Evolutionary conservation across 345 rosid genomes (phyloP), one percentile per base, ranked within the genome.

Genomic region (Syzygium aromaticum): DNA sequence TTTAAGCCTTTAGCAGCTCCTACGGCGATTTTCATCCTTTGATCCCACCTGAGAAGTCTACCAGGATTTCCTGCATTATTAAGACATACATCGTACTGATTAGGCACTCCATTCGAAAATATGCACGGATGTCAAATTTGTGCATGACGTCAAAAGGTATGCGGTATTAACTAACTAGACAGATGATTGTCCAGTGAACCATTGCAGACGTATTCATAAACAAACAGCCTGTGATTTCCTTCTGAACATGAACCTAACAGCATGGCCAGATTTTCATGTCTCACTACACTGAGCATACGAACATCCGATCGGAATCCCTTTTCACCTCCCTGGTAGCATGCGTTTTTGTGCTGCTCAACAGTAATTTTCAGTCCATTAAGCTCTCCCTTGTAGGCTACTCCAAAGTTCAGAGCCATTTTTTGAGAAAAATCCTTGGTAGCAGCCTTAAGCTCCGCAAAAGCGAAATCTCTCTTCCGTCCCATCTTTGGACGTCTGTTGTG

Each of bases 221-320:
- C 95, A 64, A 95, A 94, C 87, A 95, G 80, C 90, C 93, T 88
- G 59, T 86, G 88, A 51, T 86, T 93, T 90, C 95, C 93, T 90
- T 92, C 92, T 6, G 95, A 92, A 78, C 95, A 93, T 30, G 95
- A 93, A 8, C 95, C 95, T 82, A 93, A 83, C 27, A 94, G 87
- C 95, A 93, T 91, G 28, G 92, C 94, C 91, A 93, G 67, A 84
- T 94, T 93, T 86, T 93, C 93, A 54, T 93, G 91, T 88, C 97
- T 89, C 19, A 91, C 97, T 86, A 87, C 90, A 89, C 94, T 89
- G 19, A 94, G 92, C 5, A 94, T 94, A 43, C 86, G 57, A 85
- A 94, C 94, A 90, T 91, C 94, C 43, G 95, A 89, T 85, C 90
- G 92, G 93, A 93, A 93, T 89, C 93, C 95, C 87, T 90, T 93